Conservation (phyloP, 1,284 basidiomycete species). For the Irpex sp. region DNA sequence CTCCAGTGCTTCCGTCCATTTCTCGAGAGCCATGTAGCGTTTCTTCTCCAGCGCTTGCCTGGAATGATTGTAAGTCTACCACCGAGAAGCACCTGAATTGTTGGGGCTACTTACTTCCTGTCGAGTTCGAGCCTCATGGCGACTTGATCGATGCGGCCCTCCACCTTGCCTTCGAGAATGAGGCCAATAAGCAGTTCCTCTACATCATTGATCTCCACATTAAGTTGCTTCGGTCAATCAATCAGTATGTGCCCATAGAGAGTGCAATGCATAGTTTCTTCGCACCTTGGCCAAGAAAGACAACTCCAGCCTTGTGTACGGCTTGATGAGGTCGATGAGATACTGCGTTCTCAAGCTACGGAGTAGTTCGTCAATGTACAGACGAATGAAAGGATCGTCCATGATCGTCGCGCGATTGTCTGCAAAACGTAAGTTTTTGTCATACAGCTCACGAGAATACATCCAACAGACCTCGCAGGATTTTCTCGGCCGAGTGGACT, state of each 20-base stretch:
- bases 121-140: slow-evolving; percentile 90
- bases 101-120: slow-evolving; percentile 58
- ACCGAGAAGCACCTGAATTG: slow-evolving; percentile 4
- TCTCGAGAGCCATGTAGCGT: slow-evolving; percentile 77
- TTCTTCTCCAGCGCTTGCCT: slow-evolving; percentile 83
- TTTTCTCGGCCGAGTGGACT: slow-evolving; percentile 94
- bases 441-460: background rate
- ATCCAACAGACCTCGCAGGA: slow-evolving; percentile 67
- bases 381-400: slow-evolving; percentile 90
- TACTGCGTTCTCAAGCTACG: slow-evolving; percentile 93
- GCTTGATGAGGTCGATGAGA: slow-evolving; percentile 95
- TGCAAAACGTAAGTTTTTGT: slow-evolving; percentile 27
- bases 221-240: slow-evolving; percentile 70
- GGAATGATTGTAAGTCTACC: slow-evolving; percentile 4
- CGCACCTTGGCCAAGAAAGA: slow-evolving; percentile 85
- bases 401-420: slow-evolving; percentile 94
- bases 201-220: slow-evolving; percentile 83
- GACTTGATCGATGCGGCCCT: slow-evolving; percentile 95
- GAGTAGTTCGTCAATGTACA: slow-evolving; percentile 93
- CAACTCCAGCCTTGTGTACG: slow-evolving; percentile 91
- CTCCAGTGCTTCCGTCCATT: slow-evolving; percentile 78
- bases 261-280: background rate
- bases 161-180: slow-evolving; percentile 93
- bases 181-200: slow-evolving; percentile 92
- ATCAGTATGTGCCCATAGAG: slow-evolving; percentile 5